These are phyloP conservation scores for Stephania cephalantha DNA, from an alignment of 164 flowering plant genomes.

Conservation along the genomic window DNA sequence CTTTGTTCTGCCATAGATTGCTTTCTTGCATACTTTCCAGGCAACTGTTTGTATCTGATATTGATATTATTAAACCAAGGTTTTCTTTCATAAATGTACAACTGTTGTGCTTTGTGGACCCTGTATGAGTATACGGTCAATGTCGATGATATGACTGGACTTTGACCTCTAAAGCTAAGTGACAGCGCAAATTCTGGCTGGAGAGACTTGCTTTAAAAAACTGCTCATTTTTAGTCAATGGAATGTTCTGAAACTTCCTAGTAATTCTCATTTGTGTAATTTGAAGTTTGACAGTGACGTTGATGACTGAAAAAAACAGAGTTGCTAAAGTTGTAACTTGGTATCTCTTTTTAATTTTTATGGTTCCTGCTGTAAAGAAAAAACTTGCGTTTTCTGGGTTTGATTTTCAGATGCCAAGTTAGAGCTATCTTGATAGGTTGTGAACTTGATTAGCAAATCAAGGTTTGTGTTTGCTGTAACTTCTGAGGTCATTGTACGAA, in stretches of 20 bases:
- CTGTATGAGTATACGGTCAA: too few relatives aligned
- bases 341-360: too few relatives aligned
- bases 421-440: background rate
- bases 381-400: too few relatives aligned
- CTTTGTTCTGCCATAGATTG: background rate
- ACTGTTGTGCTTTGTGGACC: too few relatives aligned
- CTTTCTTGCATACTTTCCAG: slow-evolving; percentile 1
- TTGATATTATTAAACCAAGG: background rate
- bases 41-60: background rate
- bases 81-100: background rate
- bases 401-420: background rate
- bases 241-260: background rate
- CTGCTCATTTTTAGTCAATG: background rate
- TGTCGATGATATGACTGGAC: too few relatives aligned
- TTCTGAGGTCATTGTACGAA: background rate
- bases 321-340: too few relatives aligned
- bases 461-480: background rate
- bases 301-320: background rate
- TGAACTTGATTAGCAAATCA: background rate
- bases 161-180: background rate
- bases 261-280: background rate
- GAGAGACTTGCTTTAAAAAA: background rate
- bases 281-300: background rate
- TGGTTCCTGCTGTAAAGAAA: too few relatives aligned
- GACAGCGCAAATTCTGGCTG: too few relatives aligned